Evolutionary conservation across 305 asterid genomes (phyloP).

Genomic region (Solanum hybrid): DNA sequence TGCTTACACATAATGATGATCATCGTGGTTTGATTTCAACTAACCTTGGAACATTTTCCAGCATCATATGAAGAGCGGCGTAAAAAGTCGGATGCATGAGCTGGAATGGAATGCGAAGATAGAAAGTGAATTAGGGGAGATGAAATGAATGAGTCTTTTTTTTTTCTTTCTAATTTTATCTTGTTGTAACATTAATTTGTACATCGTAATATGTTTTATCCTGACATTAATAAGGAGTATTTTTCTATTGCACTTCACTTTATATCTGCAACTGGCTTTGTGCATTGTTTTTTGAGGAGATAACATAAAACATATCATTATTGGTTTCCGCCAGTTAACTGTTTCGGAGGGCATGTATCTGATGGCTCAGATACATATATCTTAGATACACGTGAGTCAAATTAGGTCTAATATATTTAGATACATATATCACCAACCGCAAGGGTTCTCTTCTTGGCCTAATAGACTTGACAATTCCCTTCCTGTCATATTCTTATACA

Average conservation of each 20-base stretch:
- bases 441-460: no score
- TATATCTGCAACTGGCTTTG: not conserved
- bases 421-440: not conserved
- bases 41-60: constrained; percentile 25
- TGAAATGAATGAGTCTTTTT: not conserved
- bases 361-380: not conserved
- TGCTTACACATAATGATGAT: not conserved
- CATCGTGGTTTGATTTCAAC: not conserved
- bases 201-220: not conserved
- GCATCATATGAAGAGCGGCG: constrained; percentile 94
- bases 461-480: no score
- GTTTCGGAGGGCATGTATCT: not conserved
- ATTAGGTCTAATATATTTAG: not conserved
- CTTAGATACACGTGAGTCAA: not conserved
- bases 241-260: not conserved
- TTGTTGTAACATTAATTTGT: not conserved
- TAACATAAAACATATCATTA: not conserved
- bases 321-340: not conserved
- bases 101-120: constrained; percentile 9
- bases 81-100: constrained; percentile 32
- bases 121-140: not conserved
- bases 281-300: not conserved
- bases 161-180: not conserved
- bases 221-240: not conserved
- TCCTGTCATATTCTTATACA: no score